Evolutionary conservation across 2,329 filamentous ascomycete species (phyloP), one percentile per base, ranked within the genome.

Genomic region (Coleophoma eucalyptorum): DNA sequence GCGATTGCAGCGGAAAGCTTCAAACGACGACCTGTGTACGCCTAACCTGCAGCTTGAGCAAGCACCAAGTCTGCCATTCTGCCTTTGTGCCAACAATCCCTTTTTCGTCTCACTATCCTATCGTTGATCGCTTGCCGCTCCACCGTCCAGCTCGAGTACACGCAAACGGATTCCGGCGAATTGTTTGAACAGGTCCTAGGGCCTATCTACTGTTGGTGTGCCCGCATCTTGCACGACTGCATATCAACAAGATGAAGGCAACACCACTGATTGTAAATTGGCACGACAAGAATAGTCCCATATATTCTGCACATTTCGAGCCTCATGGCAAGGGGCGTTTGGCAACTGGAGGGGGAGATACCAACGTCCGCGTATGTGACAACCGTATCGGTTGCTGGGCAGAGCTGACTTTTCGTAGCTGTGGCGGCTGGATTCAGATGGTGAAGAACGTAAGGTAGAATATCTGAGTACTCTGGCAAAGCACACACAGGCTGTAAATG

Each of bases 281-380:
- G 94, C 95, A 99, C 73, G 90, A 97, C 71, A 90, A 96, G 67
- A 96, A 95, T 73, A 85, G 90, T 63, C 94, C 94, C 52, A 92
- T 99, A 68, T 99, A 97, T 75, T 97, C 93, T 41, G 90, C 91
- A 61, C 93, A 97, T 70, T 99, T 97, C 68, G 93, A 99, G 68
- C 90, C 90, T 44, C 81, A 90, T 66, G 91, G 90, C 57, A 97
- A 94, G 70, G 91, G 91, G 49, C 85, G 94, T 64, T 76, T 99
- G 56, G 94, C 94, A 52, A 99, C 94, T 10, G 93, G 87, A 55
- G 94, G 93, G 64, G 94, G 94, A 68, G 94, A 99, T 72, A 96
- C 96, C 69, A 93, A 97, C 73, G 91, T 99, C 64, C 83, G 94
- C 72, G 88, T 93, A 83, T 56, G 84, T 71, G 26, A 26, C 6